These are phyloP conservation scores for Theileria parva DNA, from an alignment of 169 alveolate genomes.

Conservation along the genomic window DNA sequence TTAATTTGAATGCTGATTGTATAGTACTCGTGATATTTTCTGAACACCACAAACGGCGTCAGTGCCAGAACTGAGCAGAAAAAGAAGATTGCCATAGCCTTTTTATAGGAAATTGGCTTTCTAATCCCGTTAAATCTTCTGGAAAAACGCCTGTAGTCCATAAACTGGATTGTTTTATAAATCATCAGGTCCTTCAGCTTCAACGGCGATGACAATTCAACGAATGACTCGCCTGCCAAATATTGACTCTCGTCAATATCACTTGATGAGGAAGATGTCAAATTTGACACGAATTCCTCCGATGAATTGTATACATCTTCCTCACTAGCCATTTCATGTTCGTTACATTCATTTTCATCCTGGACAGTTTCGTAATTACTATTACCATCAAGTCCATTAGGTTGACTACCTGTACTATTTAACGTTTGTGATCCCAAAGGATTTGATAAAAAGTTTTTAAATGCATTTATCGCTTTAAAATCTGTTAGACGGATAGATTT, in stretches of 20 bases:
- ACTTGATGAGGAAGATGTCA: neutral
- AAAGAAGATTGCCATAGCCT: constrained; percentile 67
- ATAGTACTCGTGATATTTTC: constrained; percentile 5
- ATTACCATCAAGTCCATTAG: too few species aligned
- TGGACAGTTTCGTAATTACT: too few species aligned
- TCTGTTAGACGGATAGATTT: too few species aligned
- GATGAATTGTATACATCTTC: neutral
- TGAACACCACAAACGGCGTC: constrained; percentile 49
- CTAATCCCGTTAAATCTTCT: constrained; percentile 81
- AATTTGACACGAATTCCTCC: neutral
- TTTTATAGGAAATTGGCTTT: constrained; percentile 75
- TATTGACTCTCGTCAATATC: neutral
- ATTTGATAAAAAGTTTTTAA: too few species aligned
- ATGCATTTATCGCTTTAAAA: too few species aligned
- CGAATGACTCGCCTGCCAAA: neutral
- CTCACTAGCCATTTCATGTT: neutral
- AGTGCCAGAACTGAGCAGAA: constrained; percentile 74
- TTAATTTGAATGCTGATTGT: constrained; percentile 41
- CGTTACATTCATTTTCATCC: too few species aligned
- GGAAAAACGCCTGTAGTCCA: constrained; percentile 80
- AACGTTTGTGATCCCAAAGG: too few species aligned
- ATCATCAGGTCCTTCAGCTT: constrained; percentile 48
- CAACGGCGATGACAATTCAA: neutral
- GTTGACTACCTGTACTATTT: too few species aligned
- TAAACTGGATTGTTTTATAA: constrained; percentile 66